Percentiles rank a stretch among this genome's conserved stretches.
phyloP scores from a whole-genome alignment of 2,329 filamentous ascomycete species.

The Cladobotryum protrusum region DNA sequence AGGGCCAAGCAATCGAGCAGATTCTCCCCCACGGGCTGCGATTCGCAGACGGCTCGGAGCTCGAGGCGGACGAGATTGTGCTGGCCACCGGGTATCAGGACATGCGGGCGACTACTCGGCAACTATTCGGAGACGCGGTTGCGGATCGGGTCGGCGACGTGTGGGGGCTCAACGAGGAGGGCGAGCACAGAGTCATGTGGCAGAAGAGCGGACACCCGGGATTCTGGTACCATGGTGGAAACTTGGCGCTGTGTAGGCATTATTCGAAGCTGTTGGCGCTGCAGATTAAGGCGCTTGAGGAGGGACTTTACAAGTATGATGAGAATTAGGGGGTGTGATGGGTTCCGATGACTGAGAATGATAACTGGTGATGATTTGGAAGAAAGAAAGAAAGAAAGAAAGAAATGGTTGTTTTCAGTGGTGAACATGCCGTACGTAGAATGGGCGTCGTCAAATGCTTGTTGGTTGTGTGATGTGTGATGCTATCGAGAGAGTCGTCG shows the following conservation, averaged over 20 bases:
- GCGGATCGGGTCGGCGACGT: conserved; percentile 52
- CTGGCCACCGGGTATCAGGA: conserved; percentile 62
- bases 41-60: conserved; percentile 48
- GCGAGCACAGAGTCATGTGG: conserved; percentile 54
- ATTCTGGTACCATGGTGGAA: conserved; percentile 62
- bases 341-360: neutral
- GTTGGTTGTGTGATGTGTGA: too few relatives aligned
- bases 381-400: too few relatives aligned
- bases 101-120: conserved; percentile 58
- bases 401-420: too few relatives aligned
- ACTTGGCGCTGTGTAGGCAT: conserved; percentile 55
- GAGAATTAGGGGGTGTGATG: conserved; percentile 20
- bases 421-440: too few relatives aligned
- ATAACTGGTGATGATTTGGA: too few relatives aligned
- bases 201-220: conserved; percentile 54
- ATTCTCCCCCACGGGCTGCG: conserved; percentile 41
- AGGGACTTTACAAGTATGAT: conserved; percentile 28
- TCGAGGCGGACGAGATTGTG: conserved; percentile 58
- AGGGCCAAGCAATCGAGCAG: conserved; percentile 48
- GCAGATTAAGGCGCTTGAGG: conserved; percentile 44
- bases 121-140: conserved; percentile 55
- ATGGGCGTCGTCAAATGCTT: too few relatives aligned
- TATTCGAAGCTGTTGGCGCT: conserved; percentile 50
- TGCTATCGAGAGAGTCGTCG: too few relatives aligned
- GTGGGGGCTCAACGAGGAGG: conserved; percentile 55